Evolutionary conservation across 2,329 filamentous ascomycete species (phyloP).

Genomic region (Colletotrichum sp.): DNA sequence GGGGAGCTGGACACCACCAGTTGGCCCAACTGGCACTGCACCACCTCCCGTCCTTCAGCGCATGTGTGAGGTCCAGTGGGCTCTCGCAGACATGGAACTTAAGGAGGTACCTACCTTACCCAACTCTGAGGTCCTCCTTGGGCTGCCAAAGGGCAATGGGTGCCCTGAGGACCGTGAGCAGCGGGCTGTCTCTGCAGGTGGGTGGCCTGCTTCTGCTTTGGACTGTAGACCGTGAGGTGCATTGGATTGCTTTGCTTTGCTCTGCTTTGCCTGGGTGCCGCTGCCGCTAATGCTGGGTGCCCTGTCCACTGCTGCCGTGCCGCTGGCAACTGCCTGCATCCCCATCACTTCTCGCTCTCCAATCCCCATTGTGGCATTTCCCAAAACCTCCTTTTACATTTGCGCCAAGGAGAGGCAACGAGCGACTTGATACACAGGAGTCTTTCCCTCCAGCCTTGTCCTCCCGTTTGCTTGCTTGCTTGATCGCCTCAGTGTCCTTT

Average conservation of each 20-base stretch:
- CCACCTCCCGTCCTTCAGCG: neutral
- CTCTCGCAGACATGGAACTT: neutral
- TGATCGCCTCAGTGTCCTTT: neutral
- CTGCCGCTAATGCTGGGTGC: neutral
- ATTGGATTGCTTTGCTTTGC: slow-evolving; percentile 11
- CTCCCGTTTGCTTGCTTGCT: neutral
- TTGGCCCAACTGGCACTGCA: neutral
- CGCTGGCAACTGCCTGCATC: neutral
- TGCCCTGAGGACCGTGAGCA: neutral
- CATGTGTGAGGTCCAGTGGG: neutral
- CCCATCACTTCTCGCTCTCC: neutral
- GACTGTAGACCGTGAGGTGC: neutral
- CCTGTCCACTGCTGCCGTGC: neutral
- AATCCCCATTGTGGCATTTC: neutral
- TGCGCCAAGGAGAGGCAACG: neutral
- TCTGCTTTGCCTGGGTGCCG: neutral
- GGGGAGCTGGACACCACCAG: neutral
- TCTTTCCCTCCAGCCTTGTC: neutral
- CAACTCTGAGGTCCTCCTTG: neutral
- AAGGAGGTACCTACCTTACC: neutral
- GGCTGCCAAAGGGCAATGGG: neutral
- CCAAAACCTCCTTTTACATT: slow-evolving; percentile 6
- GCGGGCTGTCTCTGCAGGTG: neutral
- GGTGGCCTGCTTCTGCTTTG: neutral
- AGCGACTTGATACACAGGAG: neutral